Percentiles rank a stretch among this genome's conserved stretches.
Conservation (phyloP, 1,139 yeast genomes). For the Pneumocystis sp. region DNA sequence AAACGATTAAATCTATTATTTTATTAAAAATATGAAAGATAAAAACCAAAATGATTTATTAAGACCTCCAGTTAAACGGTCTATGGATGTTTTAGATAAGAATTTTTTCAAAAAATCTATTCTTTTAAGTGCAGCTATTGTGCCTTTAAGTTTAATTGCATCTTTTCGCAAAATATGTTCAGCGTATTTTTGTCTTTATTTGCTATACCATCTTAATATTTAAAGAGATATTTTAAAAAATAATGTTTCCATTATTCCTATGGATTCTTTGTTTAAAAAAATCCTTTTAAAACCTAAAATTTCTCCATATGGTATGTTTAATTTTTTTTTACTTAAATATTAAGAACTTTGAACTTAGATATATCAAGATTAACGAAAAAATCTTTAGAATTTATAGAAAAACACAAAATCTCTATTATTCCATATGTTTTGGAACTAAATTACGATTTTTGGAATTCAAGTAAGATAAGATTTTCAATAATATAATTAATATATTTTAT, state of each 20-base stretch:
- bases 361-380: constrained; percentile 7
- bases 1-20: neutral
- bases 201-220: neutral
- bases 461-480: neutral
- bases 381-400: constrained; percentile 7
- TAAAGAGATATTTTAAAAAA: neutral
- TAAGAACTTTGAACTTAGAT: constrained; percentile 1
- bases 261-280: neutral
- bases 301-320: neutral
- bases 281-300: constrained; percentile 7
- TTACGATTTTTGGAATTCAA: constrained; percentile 69
- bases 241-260: neutral
- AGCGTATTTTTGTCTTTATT: neutral
- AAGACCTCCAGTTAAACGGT: constrained; percentile 52
- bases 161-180: constrained; percentile 8
- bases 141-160: constrained; percentile 6
- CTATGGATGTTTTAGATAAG: constrained; percentile 33
- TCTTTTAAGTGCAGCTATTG: constrained; percentile 6
- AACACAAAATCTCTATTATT: constrained; percentile 21
- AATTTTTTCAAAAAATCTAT: constrained; percentile 4
- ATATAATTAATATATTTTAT: neutral
- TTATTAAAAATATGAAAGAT: neutral
- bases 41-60: neutral
- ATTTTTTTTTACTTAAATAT: neutral
- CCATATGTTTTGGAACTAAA: constrained; percentile 46